Conservation (phyloP, 768 basidiomycete species). For the Pleurotus cornucopiae region DNA sequence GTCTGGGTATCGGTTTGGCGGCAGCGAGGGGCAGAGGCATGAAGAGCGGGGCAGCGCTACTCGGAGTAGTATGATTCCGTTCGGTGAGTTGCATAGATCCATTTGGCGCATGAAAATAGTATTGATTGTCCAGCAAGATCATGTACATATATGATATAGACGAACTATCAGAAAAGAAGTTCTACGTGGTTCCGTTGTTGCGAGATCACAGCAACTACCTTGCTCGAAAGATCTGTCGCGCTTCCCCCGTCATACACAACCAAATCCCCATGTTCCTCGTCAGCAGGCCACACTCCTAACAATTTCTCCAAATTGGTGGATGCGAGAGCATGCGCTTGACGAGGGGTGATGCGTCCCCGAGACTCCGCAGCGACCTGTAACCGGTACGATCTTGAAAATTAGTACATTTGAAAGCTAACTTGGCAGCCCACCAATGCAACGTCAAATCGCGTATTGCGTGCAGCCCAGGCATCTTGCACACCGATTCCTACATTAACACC, state of each 20-base stretch:
- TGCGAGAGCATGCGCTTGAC: constrained; percentile 38
- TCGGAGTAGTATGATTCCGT: constrained; percentile 38
- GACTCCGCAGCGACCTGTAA: constrained; percentile 43
- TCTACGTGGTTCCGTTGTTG: constrained; percentile 47
- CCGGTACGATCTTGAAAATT: neutral
- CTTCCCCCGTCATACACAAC: constrained; percentile 60
- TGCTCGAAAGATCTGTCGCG: constrained; percentile 50
- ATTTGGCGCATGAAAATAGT: neutral
- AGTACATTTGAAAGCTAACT: neutral
- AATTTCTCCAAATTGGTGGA: constrained; percentile 39
- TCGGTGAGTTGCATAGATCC: no score
- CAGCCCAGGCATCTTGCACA: constrained; percentile 63
- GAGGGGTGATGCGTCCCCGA: constrained; percentile 35
- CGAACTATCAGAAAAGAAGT: constrained; percentile 23
- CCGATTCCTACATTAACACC: constrained; percentile 84
- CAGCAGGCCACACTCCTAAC: constrained; percentile 20
- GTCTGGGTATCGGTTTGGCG: constrained; percentile 71
- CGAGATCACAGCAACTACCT: constrained; percentile 54
- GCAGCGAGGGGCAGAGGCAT: constrained; percentile 70
- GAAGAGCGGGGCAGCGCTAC: constrained; percentile 58
- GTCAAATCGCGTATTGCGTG: constrained; percentile 74
- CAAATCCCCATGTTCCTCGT: constrained; percentile 47
- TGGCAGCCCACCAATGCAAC: constrained; percentile 62
- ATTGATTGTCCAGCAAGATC: neutral
- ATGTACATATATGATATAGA: constrained; percentile 16